Base-by-base conservation (phyloP, 1,284 basidiomycete species). In the Malassezia furfur region DNA sequence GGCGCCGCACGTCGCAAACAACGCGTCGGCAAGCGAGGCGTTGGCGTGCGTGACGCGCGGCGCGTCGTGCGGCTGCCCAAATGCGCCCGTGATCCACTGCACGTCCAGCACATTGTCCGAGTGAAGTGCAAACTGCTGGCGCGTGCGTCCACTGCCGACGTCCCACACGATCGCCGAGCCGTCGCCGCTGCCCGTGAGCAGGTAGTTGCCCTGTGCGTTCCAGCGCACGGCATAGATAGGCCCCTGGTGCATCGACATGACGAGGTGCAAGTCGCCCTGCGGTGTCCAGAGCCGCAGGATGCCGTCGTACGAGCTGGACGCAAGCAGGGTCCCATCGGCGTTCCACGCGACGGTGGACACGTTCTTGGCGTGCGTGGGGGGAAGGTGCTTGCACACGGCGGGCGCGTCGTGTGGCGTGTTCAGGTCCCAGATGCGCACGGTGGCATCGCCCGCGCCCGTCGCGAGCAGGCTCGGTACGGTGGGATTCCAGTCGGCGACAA, bases 201-300 rank as follows among this genome's bases (percentile, higher is more conserved):
- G 59, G 61, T 66, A 61, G 41, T 63, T 72, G 40, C 72, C 72
- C 41, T 68, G 67, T 38, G 67, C 63, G 45, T 75, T 75, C 72
- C 72, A 75, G 15, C 66, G 66, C 17, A 75, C 70, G 36, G 58
- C 65, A 54, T 72, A 67, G 55, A 75, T 70, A n/a, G 72, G 63
- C 2, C 72, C 72, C 43, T 74, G 71, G 45, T 75, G 72, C 72
- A 74, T 74, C 3, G 71, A 72, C 70, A 75, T 70, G 58, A 75
- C 72, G 25, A 73, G 63, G 50, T 72, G 69, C 32, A 75, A 55
- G 39, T 75, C 72, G 22, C 72, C 72, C 37, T 75, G 71, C 6
- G 72, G 71, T 7, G 72, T 75, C 72, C 72, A 75, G 19, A 75
- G 58, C 10, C 72, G 65, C 19, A 75, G 57, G 44, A 75, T 75